phyloP scores from a whole-genome alignment of 495 filamentous ascomycete genomes.

The Penicillium canescens region DNA sequence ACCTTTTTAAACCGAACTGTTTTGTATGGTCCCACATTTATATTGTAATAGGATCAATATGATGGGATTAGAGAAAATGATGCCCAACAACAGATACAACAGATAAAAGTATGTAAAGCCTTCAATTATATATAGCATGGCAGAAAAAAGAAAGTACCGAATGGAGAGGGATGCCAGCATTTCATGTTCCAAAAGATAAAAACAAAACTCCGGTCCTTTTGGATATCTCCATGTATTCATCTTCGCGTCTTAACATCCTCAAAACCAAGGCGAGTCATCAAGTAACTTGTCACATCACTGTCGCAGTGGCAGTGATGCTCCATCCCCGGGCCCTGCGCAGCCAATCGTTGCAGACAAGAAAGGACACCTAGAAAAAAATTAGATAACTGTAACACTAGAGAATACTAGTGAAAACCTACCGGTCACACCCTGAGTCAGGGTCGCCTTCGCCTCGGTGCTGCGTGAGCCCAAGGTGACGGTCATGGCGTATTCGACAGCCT shows the following conservation, averaged over 20 bases:
- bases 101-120: background rate
- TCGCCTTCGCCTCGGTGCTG: slow-evolving; percentile 84
- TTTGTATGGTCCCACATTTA: too few species aligned
- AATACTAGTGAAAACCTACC: slow-evolving; percentile 40
- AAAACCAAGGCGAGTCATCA: background rate
- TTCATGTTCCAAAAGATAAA: slow-evolving; percentile 3
- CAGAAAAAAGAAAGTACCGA: background rate
- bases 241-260: slow-evolving; percentile 6
- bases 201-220: slow-evolving; percentile 14
- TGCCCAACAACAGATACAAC: too few species aligned
- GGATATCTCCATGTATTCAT: slow-evolving; percentile 16
- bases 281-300: slow-evolving; percentile 1
- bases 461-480: slow-evolving; percentile 82
- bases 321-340: slow-evolving; percentile 2
- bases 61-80: too few species aligned
- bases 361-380: slow-evolving; percentile 28
- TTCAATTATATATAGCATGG: background rate
- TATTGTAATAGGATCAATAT: too few species aligned
- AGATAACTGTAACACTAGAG: background rate
- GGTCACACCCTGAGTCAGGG: slow-evolving; percentile 85
- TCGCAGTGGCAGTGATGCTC: background rate
- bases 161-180: slow-evolving; percentile 3
- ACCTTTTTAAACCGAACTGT: too few species aligned
- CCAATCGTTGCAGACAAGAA: slow-evolving; percentile 34
- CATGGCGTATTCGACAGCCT: slow-evolving; percentile 63